phyloP scores from a whole-genome alignment of 2,329 filamentous ascomycete genomes.

The Aspergillus niger region DNA sequence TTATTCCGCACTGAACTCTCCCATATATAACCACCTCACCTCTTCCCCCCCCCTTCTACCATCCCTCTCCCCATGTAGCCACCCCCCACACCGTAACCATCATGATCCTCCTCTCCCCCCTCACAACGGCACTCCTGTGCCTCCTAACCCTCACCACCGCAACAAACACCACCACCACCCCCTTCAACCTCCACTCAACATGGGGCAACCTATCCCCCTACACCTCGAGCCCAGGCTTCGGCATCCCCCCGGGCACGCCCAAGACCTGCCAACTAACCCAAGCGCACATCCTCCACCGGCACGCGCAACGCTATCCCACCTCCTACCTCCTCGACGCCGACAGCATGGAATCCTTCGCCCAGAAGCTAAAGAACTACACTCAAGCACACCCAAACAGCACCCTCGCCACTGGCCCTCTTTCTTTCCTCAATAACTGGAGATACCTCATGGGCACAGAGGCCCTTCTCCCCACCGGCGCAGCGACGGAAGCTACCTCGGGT shows the following conservation, averaged over 20 bases:
- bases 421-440: constrained; percentile 56
- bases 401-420: constrained; percentile 50
- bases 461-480: constrained; percentile 54
- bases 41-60: background rate
- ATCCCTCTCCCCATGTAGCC: no score
- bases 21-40: background rate
- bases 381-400: constrained; percentile 33
- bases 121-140: background rate
- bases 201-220: constrained; percentile 38
- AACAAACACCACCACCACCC: constrained; percentile 28
- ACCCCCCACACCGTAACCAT: background rate
- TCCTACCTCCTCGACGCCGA: constrained; percentile 50
- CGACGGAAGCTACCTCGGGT: constrained; percentile 53
- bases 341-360: constrained; percentile 52
- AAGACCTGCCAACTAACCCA: constrained; percentile 59
- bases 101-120: background rate
- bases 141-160: constrained; percentile 14
- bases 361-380: constrained; percentile 53
- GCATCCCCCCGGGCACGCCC: constrained; percentile 48
- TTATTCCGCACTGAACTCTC: background rate
- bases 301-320: constrained; percentile 57
- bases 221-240: constrained; percentile 27
- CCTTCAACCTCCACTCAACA: constrained; percentile 34
- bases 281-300: constrained; percentile 57
- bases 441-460: constrained; percentile 50